These are phyloP conservation scores for Polygonum maritimum DNA, from an alignment of 148 eudicot genomes.

Conservation along the genomic window DNA sequence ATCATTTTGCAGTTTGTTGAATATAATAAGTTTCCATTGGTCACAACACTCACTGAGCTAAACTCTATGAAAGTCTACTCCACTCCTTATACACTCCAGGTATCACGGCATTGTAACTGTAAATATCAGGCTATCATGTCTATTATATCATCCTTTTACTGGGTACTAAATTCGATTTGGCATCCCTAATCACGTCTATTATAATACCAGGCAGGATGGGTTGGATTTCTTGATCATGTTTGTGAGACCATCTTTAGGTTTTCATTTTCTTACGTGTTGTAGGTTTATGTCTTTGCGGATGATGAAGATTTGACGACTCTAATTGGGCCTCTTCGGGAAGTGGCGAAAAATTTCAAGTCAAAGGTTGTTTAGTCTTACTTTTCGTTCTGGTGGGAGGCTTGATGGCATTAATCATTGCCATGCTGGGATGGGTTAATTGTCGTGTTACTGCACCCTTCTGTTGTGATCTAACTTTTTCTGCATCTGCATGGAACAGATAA, in stretches of 20 bases:
- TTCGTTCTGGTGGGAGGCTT: not conserved
- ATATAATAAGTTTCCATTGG: constrained; percentile 78
- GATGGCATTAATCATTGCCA: not conserved
- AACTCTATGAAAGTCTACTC: constrained; percentile 72
- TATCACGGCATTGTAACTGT: constrained; percentile 15
- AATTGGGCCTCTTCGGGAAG: constrained; percentile 53
- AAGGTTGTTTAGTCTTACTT: constrained; percentile 36
- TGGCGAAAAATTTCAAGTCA: constrained; percentile 67
- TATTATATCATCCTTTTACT: not conserved
- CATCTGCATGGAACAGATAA: constrained; percentile 40
- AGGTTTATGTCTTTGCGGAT: constrained; percentile 78
- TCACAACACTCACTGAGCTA: constrained; percentile 66
- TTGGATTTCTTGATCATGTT: not conserved
- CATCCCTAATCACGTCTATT: not conserved
- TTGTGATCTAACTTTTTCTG: not conserved
- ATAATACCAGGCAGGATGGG: not conserved
- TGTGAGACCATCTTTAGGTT: not conserved
- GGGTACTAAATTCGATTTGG: not conserved
- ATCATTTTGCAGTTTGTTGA: constrained; percentile 69
- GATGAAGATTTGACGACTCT: constrained; percentile 54
- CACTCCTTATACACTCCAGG: constrained; percentile 67
- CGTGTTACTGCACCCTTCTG: not conserved
- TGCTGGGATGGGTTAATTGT: not conserved
- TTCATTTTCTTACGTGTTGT: constrained; percentile 14
- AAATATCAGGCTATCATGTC: not conserved